Evolutionary conservation across 176 grass and related monocot species (phyloP).

Genomic region (Guadua angustifolia): DNA sequence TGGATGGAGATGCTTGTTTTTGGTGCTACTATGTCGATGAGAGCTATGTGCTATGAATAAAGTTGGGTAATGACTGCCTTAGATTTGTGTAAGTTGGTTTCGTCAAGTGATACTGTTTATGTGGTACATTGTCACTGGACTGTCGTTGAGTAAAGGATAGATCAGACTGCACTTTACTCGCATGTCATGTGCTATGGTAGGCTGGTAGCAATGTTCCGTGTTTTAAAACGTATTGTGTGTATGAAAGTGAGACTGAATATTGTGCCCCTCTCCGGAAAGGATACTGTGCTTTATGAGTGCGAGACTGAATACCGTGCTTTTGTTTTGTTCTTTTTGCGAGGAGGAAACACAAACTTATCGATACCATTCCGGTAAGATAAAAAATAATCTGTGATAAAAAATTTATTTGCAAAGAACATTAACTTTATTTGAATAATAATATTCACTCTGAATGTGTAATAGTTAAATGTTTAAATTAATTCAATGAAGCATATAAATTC

Average conservation of each 20-base stretch:
- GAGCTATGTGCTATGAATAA: slow-evolving; percentile 28
- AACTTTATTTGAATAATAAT: too few species aligned
- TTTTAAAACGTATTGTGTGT: background rate
- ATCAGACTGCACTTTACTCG: background rate
- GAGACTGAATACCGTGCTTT: background rate
- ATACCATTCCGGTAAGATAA: too few species aligned
- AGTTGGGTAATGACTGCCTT: slow-evolving; percentile 11
- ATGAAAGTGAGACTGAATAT: background rate
- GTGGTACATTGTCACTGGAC: background rate
- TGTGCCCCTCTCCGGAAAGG: too few species aligned
- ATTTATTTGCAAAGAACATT: too few species aligned
- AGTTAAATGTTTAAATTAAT: too few species aligned
- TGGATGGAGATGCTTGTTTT: background rate
- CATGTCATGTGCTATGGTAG: background rate
- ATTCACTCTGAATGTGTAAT: too few species aligned
- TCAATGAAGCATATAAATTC: too few species aligned
- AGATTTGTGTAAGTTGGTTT: background rate
- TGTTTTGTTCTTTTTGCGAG: background rate
- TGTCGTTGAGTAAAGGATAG: background rate
- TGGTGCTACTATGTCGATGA: background rate
- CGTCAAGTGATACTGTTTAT: background rate
- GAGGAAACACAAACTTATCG: too few species aligned
- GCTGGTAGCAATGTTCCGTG: slow-evolving; percentile 14
- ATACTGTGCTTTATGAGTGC: too few species aligned
- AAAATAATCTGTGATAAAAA: too few species aligned